phyloP scores from a whole-genome alignment of 1,284 basidiomycete species.

The Cerioporus squamosus region DNA sequence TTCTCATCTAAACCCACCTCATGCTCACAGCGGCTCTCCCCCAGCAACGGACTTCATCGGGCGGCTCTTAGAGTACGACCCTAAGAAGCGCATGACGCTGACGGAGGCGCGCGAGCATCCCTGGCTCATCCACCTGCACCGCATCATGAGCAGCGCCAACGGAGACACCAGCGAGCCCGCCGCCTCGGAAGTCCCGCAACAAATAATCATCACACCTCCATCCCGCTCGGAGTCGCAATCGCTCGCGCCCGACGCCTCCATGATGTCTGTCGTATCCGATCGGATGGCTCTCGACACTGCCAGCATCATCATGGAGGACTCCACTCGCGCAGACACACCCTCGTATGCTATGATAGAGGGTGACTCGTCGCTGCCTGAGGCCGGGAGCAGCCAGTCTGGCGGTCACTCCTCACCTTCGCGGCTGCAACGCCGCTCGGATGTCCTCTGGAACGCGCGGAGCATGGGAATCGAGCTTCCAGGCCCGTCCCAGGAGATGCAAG shows the following conservation, averaged over 20 bases:
- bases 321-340: not conserved
- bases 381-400: too few relatives aligned
- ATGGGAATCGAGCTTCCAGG: constrained; percentile 12
- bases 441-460: constrained; percentile 45
- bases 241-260: not conserved
- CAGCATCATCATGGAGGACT: not conserved
- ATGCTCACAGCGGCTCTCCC: not conserved
- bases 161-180: not conserved
- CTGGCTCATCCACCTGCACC: constrained; percentile 55
- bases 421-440: constrained; percentile 52
- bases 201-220: not conserved
- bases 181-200: not conserved
- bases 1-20: not conserved
- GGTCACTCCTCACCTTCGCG: constrained; percentile 21
- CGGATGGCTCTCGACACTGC: constrained; percentile 1
- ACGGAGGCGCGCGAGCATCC: constrained; percentile 60
- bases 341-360: constrained; percentile 13
- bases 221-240: not conserved
- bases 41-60: constrained; percentile 47
- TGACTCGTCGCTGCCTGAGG: not conserved
- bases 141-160: not conserved
- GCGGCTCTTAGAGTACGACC: constrained; percentile 53
- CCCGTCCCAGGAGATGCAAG: constrained; percentile 17
- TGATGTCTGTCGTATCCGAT: constrained; percentile 7
- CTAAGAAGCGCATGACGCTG: constrained; percentile 61